Evolutionary conservation across 78 protist species (phyloP), one percentile per base, ranked within the genome.

Genomic region (Dictyostelium discoideum): DNA sequence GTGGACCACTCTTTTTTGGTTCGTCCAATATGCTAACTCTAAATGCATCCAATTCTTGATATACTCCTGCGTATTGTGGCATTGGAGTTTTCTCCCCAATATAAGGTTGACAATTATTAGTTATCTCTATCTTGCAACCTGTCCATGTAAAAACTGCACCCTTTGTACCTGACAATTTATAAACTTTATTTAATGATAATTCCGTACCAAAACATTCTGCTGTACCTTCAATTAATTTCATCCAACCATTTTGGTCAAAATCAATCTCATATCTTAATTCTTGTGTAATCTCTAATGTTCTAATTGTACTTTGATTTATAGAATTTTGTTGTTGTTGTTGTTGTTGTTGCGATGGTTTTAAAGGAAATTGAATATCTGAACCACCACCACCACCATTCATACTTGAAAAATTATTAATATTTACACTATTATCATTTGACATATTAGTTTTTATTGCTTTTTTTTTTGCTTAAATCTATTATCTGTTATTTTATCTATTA

Each of bases 171-270:
- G 76, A 3, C n/a, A 97, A 83, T 44, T 39, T 50, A 65, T 97
- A 97, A n/a, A 40, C 37, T 72, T 44, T 84, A 7, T 32, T 50
- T 29, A 26, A 16, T 2, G 82, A 78, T 22, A 96, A 54, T 67
- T 97, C 98, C 16, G 97, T 84, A 57, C 98, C 98, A 50, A 97
- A 96, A 18, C 90, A 73, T 67, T 97, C 98, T 14, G 98, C 98
- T 6, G 32, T 84, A 3, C 98, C 98, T 9, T 87, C 84, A 39
- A 84, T 7, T 29, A 95, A 44, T 83, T 88, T 81, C 26, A 78
- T 84, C 44, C 32, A 26, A 54, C 81, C 87, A n/a, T 24, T 26
- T 37, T 26, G 82, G 1, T 69, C 97, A 42, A 85, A 50, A 13
- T 86, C 94, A 46, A 95, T 46, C 46, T 95, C 97, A 84, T 88